Percentiles rank a stretch among this genome's conserved stretches.
These are phyloP conservation scores for Wickerhamiella nectarea DNA, from an alignment of 805 yeast genomes.

Conservation along the genomic window DNA sequence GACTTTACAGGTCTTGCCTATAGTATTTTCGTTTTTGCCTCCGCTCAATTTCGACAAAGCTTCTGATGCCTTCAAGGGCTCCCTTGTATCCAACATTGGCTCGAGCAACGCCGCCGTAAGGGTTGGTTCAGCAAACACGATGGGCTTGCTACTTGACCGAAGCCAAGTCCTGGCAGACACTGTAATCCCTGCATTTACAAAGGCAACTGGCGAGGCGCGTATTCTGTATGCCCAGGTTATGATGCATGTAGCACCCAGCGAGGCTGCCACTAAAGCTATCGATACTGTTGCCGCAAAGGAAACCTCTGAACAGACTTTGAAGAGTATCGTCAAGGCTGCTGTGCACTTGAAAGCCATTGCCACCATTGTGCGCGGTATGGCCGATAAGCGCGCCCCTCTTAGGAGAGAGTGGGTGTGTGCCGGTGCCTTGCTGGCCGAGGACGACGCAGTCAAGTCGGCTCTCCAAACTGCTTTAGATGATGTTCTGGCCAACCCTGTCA, in stretches of 20 bases:
- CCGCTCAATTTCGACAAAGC: conserved; percentile 32
- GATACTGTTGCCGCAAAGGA: conserved; percentile 53
- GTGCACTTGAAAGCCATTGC: conserved; percentile 20
- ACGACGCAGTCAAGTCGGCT: conserved; percentile 18
- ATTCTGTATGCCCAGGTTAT: conserved; percentile 37
- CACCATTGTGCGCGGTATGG: conserved; percentile 42
- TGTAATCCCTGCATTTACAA: conserved; percentile 41
- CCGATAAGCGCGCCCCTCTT: conserved; percentile 48
- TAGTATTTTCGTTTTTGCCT: conserved; percentile 33
- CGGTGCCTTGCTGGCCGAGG: conserved; percentile 23
- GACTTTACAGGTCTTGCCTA: conserved; percentile 43
- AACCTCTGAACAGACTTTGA: conserved; percentile 53
- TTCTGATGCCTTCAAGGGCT: conserved; percentile 37
- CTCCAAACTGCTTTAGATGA: conserved; percentile 12
- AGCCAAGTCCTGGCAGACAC: conserved; percentile 20
- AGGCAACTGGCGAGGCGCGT: conserved; percentile 55
- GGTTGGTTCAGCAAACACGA: conserved; percentile 31
- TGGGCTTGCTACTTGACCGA: conserved; percentile 21
- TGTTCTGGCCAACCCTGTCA: conserved; percentile 14
- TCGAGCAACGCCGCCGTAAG: conserved; percentile 61
- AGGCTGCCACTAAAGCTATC: conserved; percentile 27
- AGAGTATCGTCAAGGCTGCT: conserved; percentile 36
- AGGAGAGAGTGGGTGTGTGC: conserved; percentile 53
- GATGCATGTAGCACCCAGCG: conserved; percentile 14
- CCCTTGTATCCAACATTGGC: conserved; percentile 43